These are phyloP conservation scores for Leptosphaerulina australis DNA, from an alignment of 2,329 filamentous ascomycete genomes.

Conservation along the genomic window DNA sequence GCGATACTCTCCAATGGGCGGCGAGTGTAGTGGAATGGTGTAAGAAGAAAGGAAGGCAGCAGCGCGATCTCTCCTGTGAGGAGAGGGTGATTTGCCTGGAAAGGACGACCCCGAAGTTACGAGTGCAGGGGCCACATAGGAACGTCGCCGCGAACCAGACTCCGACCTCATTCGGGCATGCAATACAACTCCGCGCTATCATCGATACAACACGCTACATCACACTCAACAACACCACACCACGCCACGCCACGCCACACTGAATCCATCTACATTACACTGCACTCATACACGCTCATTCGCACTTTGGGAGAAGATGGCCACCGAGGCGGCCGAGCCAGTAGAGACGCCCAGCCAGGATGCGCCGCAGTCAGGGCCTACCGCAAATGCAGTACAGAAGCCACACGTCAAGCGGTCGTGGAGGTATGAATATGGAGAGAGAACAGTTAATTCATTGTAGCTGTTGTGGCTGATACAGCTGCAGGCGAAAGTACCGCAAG, in stretches of 20 bases:
- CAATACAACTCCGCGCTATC: background rate
- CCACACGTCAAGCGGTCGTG: constrained; percentile 46
- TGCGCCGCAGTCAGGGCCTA: constrained; percentile 10
- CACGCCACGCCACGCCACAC: background rate
- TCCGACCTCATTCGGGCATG: constrained; percentile 3
- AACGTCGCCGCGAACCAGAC: background rate
- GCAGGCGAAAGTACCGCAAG: constrained; percentile 89
- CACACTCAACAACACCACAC: background rate
- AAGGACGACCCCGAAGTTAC: constrained; percentile 7
- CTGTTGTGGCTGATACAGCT: constrained; percentile 3
- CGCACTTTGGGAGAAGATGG: constrained; percentile 33
- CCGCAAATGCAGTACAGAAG: constrained; percentile 34
- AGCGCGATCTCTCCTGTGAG: constrained; percentile 8
- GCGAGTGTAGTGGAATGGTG: constrained; percentile 1
- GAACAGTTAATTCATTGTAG: too few species aligned
- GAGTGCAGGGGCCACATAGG: constrained; percentile 1
- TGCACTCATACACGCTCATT: background rate
- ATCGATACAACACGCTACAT: background rate
- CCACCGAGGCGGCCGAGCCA: constrained; percentile 30
- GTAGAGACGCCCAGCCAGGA: constrained; percentile 17
- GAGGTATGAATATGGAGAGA: constrained; percentile 35
- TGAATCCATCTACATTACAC: background rate
- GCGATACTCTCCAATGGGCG: constrained; percentile 8
- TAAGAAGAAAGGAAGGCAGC: constrained; percentile 5
- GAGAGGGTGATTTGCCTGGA: constrained; percentile 5